Evolutionary conservation across 371 early-diverging fungal species (phyloP).

Genomic region (Nematocida displodere): DNA sequence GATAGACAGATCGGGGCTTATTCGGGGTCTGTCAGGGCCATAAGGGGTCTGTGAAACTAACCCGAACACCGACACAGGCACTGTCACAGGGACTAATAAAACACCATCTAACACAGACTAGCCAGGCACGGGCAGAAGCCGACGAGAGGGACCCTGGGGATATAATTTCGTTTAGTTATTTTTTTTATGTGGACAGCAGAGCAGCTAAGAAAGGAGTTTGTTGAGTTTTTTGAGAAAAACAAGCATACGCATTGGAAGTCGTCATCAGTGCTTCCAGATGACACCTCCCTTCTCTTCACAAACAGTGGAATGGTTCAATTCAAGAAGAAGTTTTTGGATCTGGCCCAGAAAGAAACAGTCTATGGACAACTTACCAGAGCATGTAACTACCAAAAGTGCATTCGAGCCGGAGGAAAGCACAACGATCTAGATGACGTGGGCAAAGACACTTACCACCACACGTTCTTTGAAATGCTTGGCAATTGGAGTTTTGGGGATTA

Average conservation of each 20-base stretch:
- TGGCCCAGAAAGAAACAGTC: slow-evolving; percentile 78
- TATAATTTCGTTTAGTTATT: no score
- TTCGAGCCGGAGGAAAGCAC: slow-evolving; percentile 90
- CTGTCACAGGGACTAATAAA: no score
- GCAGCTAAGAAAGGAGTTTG: slow-evolving; percentile 71
- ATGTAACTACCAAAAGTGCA: slow-evolving; percentile 92
- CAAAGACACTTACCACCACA: slow-evolving; percentile 98
- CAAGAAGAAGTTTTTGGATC: slow-evolving; percentile 93
- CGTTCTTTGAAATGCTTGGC: slow-evolving; percentile 99
- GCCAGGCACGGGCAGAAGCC: no score
- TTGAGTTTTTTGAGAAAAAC: slow-evolving; percentile 76
- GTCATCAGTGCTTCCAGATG: slow-evolving; percentile 87
- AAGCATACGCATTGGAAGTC: slow-evolving; percentile 78
- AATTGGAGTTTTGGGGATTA: slow-evolving; percentile 99
- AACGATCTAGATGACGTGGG: slow-evolving; percentile 99
- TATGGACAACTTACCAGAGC: slow-evolving; percentile 81
- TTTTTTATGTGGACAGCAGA: slow-evolving; percentile 55
- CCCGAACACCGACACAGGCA: no score
- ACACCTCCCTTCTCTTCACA: slow-evolving; percentile 90
- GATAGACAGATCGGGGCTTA: no score
- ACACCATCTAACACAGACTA: no score
- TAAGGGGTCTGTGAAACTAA: no score
- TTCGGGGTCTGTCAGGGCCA: no score
- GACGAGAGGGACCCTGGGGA: no score
- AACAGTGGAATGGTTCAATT: slow-evolving; percentile 99